Evolutionary conservation across 352 stramenopile genomes (phyloP), one percentile per base, ranked within the genome.

Genomic region (Phytophthora europaea): DNA sequence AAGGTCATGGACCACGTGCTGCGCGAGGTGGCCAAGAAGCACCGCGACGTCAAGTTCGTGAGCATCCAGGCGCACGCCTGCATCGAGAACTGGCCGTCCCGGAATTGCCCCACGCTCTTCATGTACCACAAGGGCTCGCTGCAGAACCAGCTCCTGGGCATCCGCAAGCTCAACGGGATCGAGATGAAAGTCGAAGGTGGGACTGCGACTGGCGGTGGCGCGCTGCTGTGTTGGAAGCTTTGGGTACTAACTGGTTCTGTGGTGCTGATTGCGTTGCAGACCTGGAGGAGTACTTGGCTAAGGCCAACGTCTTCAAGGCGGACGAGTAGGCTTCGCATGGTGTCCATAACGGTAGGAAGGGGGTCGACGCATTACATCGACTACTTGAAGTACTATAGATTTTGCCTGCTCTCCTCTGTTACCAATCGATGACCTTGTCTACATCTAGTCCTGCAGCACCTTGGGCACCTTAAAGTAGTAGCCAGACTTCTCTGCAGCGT

Each of bases 41-140:
- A 98, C 73, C 87, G 86, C 61, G 91, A 97, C 64, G 83, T 98
- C 65, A 98, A 98, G 78, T 98, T 98, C 62, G 90, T 98, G 62
- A 96, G 92, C 72, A 98, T 98, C 68, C 90, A 96, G 63, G 92
- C 89, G 33, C 90, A 94, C 62, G 85, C 91, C 8, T 95, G 89
- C 31, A 93, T 98, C 53, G 93, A 98, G 76, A 98, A 98, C 76
- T 98, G 93, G 94, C 94, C 94, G 28, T 64, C 90, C 34, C 77
- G 83, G 55, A 98, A 98, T 82, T 93, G 96, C 71, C 94, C 94
- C 31, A 98, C 94, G 52, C 81, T 98, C 33, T 98, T 98, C 75
- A 92, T 98, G 82, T 98, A 98, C 82, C 81, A 95, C 64, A 90
- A 98, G 60, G 92, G 92, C 12, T 70, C 80, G 22, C 84, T 98